Conservation (phyloP, 169 alveolate species). For the Perkinsus olseni region DNA sequence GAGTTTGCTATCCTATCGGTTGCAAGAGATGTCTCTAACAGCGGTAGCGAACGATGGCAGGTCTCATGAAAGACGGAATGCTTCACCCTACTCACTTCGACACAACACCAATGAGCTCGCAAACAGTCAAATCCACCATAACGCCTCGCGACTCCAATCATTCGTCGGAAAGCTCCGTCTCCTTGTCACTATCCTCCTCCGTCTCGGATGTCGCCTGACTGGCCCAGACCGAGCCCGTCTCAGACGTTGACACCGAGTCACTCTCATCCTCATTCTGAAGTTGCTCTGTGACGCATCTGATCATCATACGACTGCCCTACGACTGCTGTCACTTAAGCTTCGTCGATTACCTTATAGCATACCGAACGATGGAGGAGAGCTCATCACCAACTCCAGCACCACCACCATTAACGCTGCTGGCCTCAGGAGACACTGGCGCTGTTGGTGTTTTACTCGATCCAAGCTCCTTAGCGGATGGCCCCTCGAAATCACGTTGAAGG, state of each 20-base stretch:
- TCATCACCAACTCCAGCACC: neutral
- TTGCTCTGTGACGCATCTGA: neutral
- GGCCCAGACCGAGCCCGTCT: neutral
- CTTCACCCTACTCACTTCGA: neutral
- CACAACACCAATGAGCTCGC: neutral
- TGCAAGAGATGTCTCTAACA: too few relatives aligned
- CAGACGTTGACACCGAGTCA: neutral
- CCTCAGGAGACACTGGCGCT: neutral
- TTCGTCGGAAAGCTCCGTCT: neutral
- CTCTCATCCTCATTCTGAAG: neutral
- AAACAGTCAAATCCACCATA: neutral
- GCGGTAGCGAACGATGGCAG: too few relatives aligned
- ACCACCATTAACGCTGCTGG: neutral
- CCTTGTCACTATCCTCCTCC: neutral
- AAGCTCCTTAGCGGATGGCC: neutral
- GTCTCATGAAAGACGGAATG: neutral
- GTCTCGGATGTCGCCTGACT: neutral
- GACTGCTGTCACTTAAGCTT: neutral
- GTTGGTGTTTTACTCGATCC: neutral
- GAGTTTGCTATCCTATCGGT: too few relatives aligned
- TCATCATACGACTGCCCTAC: neutral
- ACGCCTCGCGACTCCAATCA: neutral
- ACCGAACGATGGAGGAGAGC: neutral
- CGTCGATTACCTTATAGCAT: neutral
- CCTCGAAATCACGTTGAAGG: neutral